These are phyloP conservation scores for Serendipita sp. DNA, from an alignment of 768 basidiomycete species.

Conservation along the genomic window DNA sequence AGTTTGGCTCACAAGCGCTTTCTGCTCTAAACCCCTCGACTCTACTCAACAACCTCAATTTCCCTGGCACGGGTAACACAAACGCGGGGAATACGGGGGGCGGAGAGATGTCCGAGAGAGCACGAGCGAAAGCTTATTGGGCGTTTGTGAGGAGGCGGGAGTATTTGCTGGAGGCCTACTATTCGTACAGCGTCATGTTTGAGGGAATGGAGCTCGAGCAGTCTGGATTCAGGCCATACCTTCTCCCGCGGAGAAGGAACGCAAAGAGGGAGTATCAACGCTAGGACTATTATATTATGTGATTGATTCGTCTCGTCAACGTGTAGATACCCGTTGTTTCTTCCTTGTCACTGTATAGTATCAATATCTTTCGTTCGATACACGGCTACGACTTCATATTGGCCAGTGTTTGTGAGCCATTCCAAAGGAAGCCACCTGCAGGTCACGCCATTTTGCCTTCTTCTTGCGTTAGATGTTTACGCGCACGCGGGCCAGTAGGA, in stretches of 20 bases:
- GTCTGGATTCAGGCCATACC: slow-evolving; percentile 7
- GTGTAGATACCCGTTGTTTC: background rate
- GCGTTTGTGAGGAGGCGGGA: slow-evolving; percentile 6
- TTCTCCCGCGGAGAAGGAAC: background rate
- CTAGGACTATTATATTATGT: background rate
- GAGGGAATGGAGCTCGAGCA: slow-evolving; percentile 7
- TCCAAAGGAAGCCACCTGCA: too few species aligned
- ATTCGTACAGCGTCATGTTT: slow-evolving; percentile 6
- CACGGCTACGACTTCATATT: too few species aligned
- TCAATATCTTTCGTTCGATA: background rate
- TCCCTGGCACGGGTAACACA: background rate
- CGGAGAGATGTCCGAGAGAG: background rate
- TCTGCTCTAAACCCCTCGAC: background rate
- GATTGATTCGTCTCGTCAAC: background rate
- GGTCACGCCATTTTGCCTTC: background rate
- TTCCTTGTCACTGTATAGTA: background rate
- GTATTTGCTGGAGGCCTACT: slow-evolving; percentile 7
- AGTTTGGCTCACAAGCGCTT: background rate
- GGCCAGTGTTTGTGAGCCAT: too few species aligned
- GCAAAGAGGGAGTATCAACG: slow-evolving; percentile 3
- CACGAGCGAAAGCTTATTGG: slow-evolving; percentile 2
- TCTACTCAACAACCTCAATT: background rate
- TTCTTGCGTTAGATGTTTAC: background rate
- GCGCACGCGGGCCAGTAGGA: background rate
- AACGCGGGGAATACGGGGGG: background rate